phyloP scores from a whole-genome alignment of 805 yeast genomes.

The Kluyveromyces wickerhamii region DNA sequence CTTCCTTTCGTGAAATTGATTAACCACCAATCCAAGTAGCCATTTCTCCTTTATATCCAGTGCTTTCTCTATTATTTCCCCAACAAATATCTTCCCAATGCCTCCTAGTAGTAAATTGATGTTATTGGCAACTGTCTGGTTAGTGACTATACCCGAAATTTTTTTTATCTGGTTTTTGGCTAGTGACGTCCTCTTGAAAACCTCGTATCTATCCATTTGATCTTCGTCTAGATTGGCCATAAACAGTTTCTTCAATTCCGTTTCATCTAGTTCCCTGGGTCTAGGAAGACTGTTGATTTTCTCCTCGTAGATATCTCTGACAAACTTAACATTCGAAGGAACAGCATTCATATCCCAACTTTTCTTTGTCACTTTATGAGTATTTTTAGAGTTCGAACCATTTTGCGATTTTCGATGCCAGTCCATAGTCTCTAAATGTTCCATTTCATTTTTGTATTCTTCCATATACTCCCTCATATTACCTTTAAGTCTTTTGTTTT shows the following conservation, averaged over 20 bases:
- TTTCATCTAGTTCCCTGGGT: constrained; percentile 35
- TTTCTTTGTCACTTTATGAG: constrained; percentile 5
- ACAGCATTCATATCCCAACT: constrained; percentile 17
- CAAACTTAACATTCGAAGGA: constrained; percentile 20
- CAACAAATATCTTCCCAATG: constrained; percentile 80
- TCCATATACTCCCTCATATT: constrained; percentile 16
- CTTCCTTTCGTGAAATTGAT: constrained; percentile 37
- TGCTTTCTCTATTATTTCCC: constrained; percentile 81
- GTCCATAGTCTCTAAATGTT: constrained; percentile 1
- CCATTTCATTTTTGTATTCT: constrained; percentile 3
- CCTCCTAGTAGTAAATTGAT: constrained; percentile 80
- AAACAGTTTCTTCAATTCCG: constrained; percentile 53
- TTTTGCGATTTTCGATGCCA: not conserved
- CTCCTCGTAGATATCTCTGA: constrained; percentile 21
- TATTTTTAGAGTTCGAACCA: not conserved
- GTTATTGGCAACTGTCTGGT: constrained; percentile 72
- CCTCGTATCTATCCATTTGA: constrained; percentile 82
- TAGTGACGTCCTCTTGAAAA: constrained; percentile 69
- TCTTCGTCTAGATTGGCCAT: constrained; percentile 69
- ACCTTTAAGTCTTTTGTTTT: constrained; percentile 27
- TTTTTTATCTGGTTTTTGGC: constrained; percentile 72
- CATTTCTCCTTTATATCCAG: constrained; percentile 58
- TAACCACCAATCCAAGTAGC: constrained; percentile 34
- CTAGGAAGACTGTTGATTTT: constrained; percentile 11
- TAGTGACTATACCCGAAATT: constrained; percentile 67